Conservation (phyloP, 2,329 filamentous ascomycete species). For the Gremmenia infestans region DNA sequence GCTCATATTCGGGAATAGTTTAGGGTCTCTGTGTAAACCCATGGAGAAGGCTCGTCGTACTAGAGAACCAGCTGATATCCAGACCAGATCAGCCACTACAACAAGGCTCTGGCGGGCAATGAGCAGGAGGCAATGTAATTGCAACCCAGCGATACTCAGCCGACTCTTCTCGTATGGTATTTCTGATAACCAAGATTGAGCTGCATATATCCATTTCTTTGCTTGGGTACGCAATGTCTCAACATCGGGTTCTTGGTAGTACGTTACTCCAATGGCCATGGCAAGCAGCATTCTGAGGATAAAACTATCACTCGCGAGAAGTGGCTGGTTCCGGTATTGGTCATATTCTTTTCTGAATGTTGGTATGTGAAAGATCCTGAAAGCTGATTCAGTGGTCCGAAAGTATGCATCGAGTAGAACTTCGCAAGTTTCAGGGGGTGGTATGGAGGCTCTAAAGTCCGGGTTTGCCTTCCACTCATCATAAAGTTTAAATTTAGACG, state of each 20-base stretch:
- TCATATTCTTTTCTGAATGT: conserved; percentile 39
- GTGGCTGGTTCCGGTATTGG: conserved; percentile 34
- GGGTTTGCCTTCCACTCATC: too few species aligned
- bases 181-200: conserved; percentile 7
- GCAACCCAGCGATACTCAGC: conserved; percentile 43
- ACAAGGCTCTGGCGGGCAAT: conserved; percentile 44
- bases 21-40: conserved; percentile 53
- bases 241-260: conserved; percentile 4
- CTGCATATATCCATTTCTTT: conserved; percentile 11
- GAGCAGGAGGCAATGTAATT: conserved; percentile 47
- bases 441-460: too few species aligned
- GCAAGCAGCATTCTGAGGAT: conserved; percentile 15
- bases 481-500: conserved; percentile 12
- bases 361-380: conserved; percentile 41
- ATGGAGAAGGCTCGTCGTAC: conserved; percentile 51
- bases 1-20: conserved; percentile 39
- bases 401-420: conserved; percentile 1
- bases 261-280: conserved; percentile 14
- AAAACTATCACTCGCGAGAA: conserved; percentile 1
- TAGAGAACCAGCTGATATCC: conserved; percentile 44
- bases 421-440: too few species aligned
- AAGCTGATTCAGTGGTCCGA: conserved; percentile 38
- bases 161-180: conserved; percentile 39
- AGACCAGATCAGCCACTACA: conserved; percentile 45
- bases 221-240: background rate